Evolutionary conservation across 345 rosid species (phyloP).

Genomic region (Gossypium arboreum): DNA sequence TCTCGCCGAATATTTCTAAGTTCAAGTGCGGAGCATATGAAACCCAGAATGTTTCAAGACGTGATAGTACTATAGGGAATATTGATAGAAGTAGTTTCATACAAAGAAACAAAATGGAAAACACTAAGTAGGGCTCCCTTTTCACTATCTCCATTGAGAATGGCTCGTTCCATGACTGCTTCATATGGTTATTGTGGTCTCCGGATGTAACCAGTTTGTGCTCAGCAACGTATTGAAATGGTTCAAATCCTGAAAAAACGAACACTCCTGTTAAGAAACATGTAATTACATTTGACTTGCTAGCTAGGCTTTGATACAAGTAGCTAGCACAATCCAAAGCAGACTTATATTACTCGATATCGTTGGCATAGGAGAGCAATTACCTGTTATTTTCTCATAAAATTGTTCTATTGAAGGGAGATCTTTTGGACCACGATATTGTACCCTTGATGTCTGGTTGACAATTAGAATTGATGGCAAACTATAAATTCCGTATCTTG

Average conservation of each 20-base stretch:
- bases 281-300: neutral
- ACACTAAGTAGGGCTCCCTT: conserved; percentile 57
- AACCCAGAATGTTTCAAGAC: conserved; percentile 52
- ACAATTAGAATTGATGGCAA: conserved; percentile 32
- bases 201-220: conserved; percentile 26
- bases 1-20: conserved; percentile 80
- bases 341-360: neutral
- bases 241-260: conserved; percentile 53
- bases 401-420: conserved; percentile 58
- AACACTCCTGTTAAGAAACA: neutral
- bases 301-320: neutral
- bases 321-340: neutral
- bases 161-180: conserved; percentile 27
- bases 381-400: conserved; percentile 70
- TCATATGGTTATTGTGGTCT: conserved; percentile 14
- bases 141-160: conserved; percentile 38
- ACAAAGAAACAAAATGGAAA: conserved; percentile 47
- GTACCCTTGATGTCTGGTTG: conserved; percentile 54
- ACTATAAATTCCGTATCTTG: conserved; percentile 78
- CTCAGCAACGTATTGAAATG: conserved; percentile 43
- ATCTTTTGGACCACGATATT: conserved; percentile 57
- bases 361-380: neutral
- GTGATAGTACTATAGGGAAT: conserved; percentile 45
- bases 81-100: conserved; percentile 42
- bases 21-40: conserved; percentile 58